Percentiles rank a stretch among this genome's conserved stretches.
Evolutionary conservation across 768 basidiomycete genomes (phyloP).

Genomic region (Amyloporia xantha): DNA sequence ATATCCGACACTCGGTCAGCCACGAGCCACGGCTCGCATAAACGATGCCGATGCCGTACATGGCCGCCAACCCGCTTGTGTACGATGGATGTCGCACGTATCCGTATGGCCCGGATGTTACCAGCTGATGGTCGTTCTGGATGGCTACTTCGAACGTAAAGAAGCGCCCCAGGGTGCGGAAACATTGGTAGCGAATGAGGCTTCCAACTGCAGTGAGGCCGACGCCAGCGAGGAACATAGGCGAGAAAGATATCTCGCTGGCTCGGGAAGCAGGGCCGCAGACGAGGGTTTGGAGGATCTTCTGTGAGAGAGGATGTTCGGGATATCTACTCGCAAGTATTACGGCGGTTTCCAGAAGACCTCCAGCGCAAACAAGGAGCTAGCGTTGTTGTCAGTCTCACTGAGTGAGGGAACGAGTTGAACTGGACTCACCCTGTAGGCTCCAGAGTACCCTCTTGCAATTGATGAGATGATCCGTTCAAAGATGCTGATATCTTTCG

Average conservation of each 20-base stretch:
- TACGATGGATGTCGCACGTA: conserved; percentile 15
- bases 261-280: background rate
- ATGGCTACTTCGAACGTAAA: conserved; percentile 15
- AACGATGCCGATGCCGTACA: conserved; percentile 1
- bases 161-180: conserved; percentile 7
- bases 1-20: background rate
- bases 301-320: background rate
- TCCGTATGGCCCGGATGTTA: conserved; percentile 12
- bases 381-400: too few species aligned
- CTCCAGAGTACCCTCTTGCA: background rate
- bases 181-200: background rate
- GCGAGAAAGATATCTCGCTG: background rate
- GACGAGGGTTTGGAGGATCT: background rate
- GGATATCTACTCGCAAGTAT: background rate
- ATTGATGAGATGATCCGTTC: background rate
- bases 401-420: too few species aligned
- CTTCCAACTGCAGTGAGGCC: conserved; percentile 5
- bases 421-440: background rate
- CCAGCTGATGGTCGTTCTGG: conserved; percentile 7
- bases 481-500: background rate
- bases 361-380: too few species aligned
- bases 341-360: background rate
- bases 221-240: background rate
- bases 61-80: conserved; percentile 4
- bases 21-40: background rate